Evolutionary conservation across 2,329 filamentous ascomycete genomes (phyloP).

Genomic region (Aspergillus piperis): DNA sequence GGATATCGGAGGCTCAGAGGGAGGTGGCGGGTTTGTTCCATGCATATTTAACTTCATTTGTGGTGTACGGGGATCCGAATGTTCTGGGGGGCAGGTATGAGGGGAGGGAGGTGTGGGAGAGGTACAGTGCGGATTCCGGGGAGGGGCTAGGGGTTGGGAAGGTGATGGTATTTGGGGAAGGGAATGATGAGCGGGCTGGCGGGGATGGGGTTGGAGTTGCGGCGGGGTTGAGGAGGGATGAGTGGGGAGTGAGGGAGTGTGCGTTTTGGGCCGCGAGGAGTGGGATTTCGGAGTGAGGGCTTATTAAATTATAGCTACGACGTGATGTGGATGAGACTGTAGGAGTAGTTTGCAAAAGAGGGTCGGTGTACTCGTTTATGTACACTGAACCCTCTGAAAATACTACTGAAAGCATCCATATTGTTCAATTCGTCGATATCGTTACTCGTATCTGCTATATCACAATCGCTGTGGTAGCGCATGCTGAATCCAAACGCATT

Average conservation of each 20-base stretch:
- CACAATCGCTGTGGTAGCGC: too few species aligned
- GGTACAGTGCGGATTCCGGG: conserved; percentile 24
- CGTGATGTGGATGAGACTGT: too few species aligned
- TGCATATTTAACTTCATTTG: conserved; percentile 54
- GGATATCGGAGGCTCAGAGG: conserved; percentile 43
- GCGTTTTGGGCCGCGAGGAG: conserved; percentile 49
- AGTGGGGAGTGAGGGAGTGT: conserved; percentile 48
- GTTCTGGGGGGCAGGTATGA: conserved; percentile 29
- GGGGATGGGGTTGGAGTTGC: conserved; percentile 39
- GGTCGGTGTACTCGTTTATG: too few species aligned
- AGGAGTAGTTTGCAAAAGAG: too few species aligned
- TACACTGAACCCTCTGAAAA: too few species aligned
- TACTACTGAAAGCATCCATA: too few species aligned
- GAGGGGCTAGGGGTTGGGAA: conserved; percentile 24
- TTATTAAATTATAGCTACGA: too few species aligned
- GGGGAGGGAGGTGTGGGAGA: conserved; percentile 40
- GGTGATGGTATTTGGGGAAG: conserved; percentile 51
- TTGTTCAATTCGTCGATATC: too few species aligned
- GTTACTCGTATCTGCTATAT: too few species aligned
- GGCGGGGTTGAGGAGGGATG: conserved; percentile 44
- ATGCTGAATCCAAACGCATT: too few species aligned
- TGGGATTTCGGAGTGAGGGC: conserved; percentile 23
- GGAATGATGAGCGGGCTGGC: conserved; percentile 53
- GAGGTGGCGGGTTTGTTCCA: conserved; percentile 48
- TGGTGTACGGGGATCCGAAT: conserved; percentile 51